Percentiles rank a stretch among this genome's conserved stretches.
These are phyloP conservation scores for Mortierella sp. DNA, from an alignment of 371 early-diverging fungal species.

Conservation along the genomic window DNA sequence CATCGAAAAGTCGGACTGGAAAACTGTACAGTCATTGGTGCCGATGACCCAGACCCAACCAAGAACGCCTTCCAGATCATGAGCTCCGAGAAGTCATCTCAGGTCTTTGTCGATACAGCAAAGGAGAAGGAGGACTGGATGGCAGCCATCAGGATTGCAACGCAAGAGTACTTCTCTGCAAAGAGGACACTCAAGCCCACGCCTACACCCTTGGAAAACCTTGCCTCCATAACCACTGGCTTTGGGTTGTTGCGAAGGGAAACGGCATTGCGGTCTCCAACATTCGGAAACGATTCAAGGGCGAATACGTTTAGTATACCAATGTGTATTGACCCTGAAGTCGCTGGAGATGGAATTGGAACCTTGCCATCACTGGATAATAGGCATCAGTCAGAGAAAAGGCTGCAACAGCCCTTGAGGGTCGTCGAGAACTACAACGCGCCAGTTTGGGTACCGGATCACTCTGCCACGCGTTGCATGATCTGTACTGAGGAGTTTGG, in stretches of 20 bases:
- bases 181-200: constrained; percentile 70
- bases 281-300: constrained; percentile 22
- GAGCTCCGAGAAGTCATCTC: constrained; percentile 79
- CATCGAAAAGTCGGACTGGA: constrained; percentile 76
- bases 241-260: constrained; percentile 36
- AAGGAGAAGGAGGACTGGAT: constrained; percentile 75
- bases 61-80: constrained; percentile 72
- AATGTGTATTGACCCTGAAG: constrained; percentile 11
- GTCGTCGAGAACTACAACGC: constrained; percentile 72
- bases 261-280: constrained; percentile 37
- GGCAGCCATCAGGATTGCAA: constrained; percentile 63
- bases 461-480: constrained; percentile 64
- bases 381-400: constrained; percentile 4
- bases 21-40: constrained; percentile 69
- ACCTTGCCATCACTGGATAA: constrained; percentile 1
- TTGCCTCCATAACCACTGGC: constrained; percentile 32
- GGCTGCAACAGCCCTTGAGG: constrained; percentile 27
- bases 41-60: constrained; percentile 48
- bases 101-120: constrained; percentile 64
- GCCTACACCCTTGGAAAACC: constrained; percentile 56
- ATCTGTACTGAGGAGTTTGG: constrained; percentile 68
- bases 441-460: constrained; percentile 79
- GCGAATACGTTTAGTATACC: neutral
- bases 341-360: constrained; percentile 1
- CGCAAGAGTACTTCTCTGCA: constrained; percentile 61